A percentile compares a stretch with the other conserved stretches of the same genome.
Conservation (phyloP, 1,284 basidiomycete species). For the Puccinia novopanici region DNA sequence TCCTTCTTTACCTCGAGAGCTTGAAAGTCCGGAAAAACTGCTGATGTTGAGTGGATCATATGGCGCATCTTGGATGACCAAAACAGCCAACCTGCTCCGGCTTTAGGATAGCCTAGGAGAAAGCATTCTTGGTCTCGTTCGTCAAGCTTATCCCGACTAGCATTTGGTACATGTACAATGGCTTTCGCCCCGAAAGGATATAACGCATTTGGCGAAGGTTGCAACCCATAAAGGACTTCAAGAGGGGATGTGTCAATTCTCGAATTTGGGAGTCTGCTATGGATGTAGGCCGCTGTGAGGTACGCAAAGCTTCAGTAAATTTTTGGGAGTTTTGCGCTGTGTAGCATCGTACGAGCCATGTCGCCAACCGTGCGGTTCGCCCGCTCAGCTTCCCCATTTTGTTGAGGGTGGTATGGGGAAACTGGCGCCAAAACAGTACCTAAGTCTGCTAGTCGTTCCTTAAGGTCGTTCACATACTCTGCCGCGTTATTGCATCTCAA, state of each 20-base stretch:
- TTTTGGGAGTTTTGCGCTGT: background rate
- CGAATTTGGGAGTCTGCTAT: background rate
- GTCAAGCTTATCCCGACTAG: background rate
- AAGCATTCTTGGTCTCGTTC: background rate
- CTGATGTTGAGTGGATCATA: background rate
- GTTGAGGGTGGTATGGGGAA: background rate
- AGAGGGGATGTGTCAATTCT: background rate
- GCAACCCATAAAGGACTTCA: background rate
- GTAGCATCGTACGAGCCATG: conserved; percentile 14
- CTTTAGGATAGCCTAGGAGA: background rate
- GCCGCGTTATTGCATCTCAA: background rate
- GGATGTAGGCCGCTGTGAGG: background rate
- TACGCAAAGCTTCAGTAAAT: conserved; percentile 13
- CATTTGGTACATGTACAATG: background rate
- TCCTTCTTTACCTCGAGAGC: background rate
- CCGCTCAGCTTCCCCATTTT: conserved; percentile 15
- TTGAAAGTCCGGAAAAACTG: background rate
- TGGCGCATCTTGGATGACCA: background rate
- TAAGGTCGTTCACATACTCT: background rate
- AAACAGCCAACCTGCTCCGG: conserved; percentile 20
- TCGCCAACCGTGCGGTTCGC: background rate
- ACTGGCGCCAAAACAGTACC: background rate
- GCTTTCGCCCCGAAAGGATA: background rate
- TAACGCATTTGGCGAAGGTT: background rate
- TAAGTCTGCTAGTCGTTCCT: background rate